Percentiles rank a stretch among this genome's conserved stretches.
Evolutionary conservation across 331 rosid species (phyloP).

Genomic region (Cydonia oblonga): DNA sequence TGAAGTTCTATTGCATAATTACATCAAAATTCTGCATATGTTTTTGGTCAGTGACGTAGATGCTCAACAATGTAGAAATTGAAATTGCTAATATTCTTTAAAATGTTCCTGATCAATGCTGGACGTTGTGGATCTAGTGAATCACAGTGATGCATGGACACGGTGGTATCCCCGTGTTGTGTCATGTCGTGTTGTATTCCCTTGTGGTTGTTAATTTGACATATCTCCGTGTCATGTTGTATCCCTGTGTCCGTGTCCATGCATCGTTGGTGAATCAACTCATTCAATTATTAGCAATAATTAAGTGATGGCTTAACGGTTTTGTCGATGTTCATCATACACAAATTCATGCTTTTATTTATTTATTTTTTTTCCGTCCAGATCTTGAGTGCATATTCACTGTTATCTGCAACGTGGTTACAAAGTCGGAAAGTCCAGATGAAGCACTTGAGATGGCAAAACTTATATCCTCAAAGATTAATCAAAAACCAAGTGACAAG

Average conservation of each 20-base stretch:
- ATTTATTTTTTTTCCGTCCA: constrained; percentile 6
- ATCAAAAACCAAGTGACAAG: constrained; percentile 68
- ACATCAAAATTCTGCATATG: not conserved
- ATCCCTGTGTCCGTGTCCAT: too few relatives aligned
- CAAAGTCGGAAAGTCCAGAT: constrained; percentile 58
- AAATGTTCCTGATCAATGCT: not conserved
- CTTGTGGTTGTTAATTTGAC: too few relatives aligned
- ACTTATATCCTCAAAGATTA: constrained; percentile 49
- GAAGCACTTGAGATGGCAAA: constrained; percentile 70
- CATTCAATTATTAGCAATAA: not conserved
- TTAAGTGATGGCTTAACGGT: not conserved
- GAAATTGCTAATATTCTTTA: not conserved
- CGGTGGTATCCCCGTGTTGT: too few relatives aligned
- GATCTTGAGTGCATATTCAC: constrained; percentile 82
- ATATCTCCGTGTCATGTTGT: too few relatives aligned
- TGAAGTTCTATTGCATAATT: not conserved
- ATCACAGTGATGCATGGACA: too few relatives aligned
- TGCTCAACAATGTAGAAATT: not conserved
- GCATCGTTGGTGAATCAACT: too few relatives aligned
- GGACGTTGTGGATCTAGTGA: too few relatives aligned
- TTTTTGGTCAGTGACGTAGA: not conserved
- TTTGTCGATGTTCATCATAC: not conserved
- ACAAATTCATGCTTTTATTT: not conserved
- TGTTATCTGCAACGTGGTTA: constrained; percentile 72
- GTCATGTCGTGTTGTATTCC: too few relatives aligned